Base-by-base conservation (phyloP, 345 rosid species). In the Lepidium aucheri region DNA sequence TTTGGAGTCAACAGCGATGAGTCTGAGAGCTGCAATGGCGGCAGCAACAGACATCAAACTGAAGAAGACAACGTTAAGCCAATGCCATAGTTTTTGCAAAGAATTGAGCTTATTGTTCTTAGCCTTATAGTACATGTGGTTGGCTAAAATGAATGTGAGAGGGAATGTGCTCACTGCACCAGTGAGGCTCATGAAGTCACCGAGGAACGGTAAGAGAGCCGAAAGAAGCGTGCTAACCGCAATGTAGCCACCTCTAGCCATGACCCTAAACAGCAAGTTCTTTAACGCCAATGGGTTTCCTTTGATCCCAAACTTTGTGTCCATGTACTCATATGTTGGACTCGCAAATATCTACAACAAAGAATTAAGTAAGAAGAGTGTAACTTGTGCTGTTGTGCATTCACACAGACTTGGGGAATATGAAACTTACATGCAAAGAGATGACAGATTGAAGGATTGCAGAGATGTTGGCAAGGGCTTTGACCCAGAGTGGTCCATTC, bases 121-220 rank as follows among this genome's bases (percentile, higher is more conserved):
- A 22, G 95, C 96, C 41, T 67, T 68, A 32, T 88, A 51, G 55
- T 84, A 88, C 99, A 94, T 88, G 71, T 90, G 97, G 75, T 88
- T 86, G n/a, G 96, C 96, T 1, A 94, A 83, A 39, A 94, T 88
- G 74, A 94, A 94, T 47, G 97, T 90, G 3, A 94, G 83, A 4
- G 96, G 99, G 64, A 90, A 83, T n/a, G 90, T 87, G 78, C 97
- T 88, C 59, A 90, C 67, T 3, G 95, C 99, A 51, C 97, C 99
- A 0, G 93, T 87, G 13, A 88, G 86, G 75, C 95, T 94, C 92
- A 82, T 82, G 51, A 90, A 94, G 66, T 94, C 97, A 16, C 99
- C 95, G 0, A 94, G 77, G 76, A 94, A 94, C 0, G 99, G 99
- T 14, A 94, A 79, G 42, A 85, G 86, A 16, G 99, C 97, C 0